Evolutionary conservation across 805 yeast genomes (phyloP).

Genomic region (Nakazawaea ernobii): DNA sequence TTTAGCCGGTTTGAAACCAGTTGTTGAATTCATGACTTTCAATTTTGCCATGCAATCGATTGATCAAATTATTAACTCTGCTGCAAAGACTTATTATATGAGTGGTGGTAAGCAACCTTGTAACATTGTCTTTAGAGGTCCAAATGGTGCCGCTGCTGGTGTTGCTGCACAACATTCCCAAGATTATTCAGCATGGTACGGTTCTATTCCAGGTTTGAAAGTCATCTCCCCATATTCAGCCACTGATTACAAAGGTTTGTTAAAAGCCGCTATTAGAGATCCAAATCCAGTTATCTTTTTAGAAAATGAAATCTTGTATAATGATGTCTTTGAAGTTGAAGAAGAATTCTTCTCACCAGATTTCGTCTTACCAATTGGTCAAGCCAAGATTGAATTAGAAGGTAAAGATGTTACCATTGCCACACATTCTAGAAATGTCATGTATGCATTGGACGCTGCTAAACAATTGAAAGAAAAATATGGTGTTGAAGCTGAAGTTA

Average conservation of each 20-base stretch:
- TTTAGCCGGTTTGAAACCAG: constrained; percentile 92
- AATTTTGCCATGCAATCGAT: constrained; percentile 99
- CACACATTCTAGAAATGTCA: constrained; percentile 88
- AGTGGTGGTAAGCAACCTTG: constrained; percentile 98
- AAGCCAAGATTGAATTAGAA: constrained; percentile 90
- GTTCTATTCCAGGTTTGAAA: constrained; percentile 95
- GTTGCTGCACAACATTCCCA: constrained; percentile 99
- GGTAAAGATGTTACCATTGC: constrained; percentile 90
- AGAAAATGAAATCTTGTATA: constrained; percentile 94
- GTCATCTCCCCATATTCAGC: constrained; percentile 94
- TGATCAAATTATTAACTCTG: constrained; percentile 97
- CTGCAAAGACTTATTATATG: constrained; percentile 98
- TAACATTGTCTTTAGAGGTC: constrained; percentile 97
- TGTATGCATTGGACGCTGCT: constrained; percentile 85
- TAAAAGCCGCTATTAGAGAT: constrained; percentile 96
- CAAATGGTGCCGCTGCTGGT: constrained; percentile 99
- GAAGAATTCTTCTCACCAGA: constrained; percentile 89
- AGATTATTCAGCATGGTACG: constrained; percentile 97
- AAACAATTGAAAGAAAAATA: constrained; percentile 75
- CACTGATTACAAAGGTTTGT: constrained; percentile 91
- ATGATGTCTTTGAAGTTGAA: constrained; percentile 82
- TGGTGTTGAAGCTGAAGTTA: constrained; percentile 87
- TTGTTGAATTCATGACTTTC: constrained; percentile 98
- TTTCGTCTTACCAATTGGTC: constrained; percentile 87
- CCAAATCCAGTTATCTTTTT: constrained; percentile 96